Conservation (phyloP, 108 stramenopile species). For the Stephanodiscus minutulus region DNA sequence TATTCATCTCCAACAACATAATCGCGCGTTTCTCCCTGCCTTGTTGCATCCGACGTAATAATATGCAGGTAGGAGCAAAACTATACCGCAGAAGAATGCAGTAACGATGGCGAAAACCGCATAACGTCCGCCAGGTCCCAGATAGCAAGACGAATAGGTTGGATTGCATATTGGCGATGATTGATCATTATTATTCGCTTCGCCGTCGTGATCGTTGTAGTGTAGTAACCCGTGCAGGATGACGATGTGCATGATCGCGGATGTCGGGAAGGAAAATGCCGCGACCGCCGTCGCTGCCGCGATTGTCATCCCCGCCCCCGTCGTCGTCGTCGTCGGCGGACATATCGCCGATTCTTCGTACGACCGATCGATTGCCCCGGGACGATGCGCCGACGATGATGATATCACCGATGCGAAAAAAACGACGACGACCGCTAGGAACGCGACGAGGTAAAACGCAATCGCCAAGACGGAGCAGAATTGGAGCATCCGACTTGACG, state of each 20-base stretch:
- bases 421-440: constrained; percentile 18
- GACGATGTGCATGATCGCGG: constrained; percentile 18
- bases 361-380: constrained; percentile 2
- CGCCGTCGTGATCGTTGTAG: neutral
- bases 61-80: neutral
- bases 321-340: too few species aligned
- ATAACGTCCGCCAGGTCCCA: constrained; percentile 18
- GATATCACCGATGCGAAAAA: constrained; percentile 1
- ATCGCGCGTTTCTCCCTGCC: neutral
- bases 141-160: constrained; percentile 13
- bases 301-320: constrained; percentile 9
- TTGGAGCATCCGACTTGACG: constrained; percentile 12
- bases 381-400: too few species aligned
- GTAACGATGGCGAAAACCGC: constrained; percentile 3
- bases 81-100: constrained; percentile 4
- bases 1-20: neutral
- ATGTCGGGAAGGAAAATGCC: neutral
- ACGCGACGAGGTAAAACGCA: constrained; percentile 15
- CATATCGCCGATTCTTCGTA: neutral
- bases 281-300: constrained; percentile 6
- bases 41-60: neutral
- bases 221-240: constrained; percentile 19
- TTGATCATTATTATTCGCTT: constrained; percentile 2
- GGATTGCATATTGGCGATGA: constrained; percentile 23
- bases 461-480: constrained; percentile 14